A percentile compares a stretch with the other conserved stretches of the same genome.
Conservation (phyloP, 805 yeast genomes). For the Komagataella ulmi region DNA sequence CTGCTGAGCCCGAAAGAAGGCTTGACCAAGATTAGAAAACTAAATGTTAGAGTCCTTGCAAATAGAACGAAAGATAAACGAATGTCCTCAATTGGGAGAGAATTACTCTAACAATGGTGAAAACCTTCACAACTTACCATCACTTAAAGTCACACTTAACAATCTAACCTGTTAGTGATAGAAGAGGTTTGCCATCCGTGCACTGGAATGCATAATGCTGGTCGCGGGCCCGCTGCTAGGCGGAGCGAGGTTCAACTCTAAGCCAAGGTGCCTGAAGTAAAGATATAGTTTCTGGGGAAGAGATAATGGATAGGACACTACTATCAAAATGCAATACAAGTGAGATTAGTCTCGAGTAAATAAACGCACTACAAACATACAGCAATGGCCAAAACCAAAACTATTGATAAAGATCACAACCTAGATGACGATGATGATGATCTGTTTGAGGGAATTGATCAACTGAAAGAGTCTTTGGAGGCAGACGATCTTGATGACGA, state of each 20-base stretch:
- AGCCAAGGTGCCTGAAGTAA: not conserved
- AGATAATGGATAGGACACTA: not conserved
- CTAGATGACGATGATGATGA: slow-evolving; percentile 12
- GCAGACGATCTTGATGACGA: slow-evolving; percentile 6
- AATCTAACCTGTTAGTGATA: not conserved
- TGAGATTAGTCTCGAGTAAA: not conserved
- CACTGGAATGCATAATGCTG: not conserved
- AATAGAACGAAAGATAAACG: not conserved
- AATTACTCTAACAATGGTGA: not conserved
- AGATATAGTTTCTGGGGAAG: not conserved
- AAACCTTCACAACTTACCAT: not conserved
- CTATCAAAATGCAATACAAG: slow-evolving; percentile 1
- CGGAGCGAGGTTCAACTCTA: not conserved
- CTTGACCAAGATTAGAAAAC: slow-evolving; percentile 4
- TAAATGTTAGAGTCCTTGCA: not conserved
- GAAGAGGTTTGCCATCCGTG: not conserved
- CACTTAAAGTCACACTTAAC: no score
- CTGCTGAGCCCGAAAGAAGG: slow-evolving; percentile 1
- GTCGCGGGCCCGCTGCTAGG: not conserved
- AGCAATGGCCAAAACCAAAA: slow-evolving; percentile 17
- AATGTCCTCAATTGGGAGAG: not conserved
- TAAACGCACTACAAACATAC: not conserved
- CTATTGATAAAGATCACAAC: slow-evolving; percentile 8
- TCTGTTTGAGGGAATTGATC: slow-evolving; percentile 15
- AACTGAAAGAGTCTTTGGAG: not conserved